These are phyloP conservation scores for Euclidium syriacum DNA, from an alignment of 345 rosid species.

Conservation along the genomic window DNA sequence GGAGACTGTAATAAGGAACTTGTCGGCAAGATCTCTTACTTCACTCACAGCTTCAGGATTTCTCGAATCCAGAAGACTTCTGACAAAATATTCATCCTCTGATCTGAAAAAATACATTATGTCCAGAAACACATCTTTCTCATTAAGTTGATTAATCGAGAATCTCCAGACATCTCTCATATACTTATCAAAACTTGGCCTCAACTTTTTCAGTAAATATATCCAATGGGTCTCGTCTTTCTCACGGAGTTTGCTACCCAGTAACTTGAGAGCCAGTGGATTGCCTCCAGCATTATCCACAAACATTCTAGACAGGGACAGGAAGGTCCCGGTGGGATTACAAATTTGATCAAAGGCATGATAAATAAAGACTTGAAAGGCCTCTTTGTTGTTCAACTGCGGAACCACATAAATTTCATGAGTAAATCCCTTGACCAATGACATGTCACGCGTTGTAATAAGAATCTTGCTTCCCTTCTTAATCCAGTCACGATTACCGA, in stretches of 20 bases:
- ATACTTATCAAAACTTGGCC: background rate
- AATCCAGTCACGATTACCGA: background rate
- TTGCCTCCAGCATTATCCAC: conserved; percentile 24
- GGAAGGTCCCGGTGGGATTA: background rate
- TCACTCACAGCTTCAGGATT: background rate
- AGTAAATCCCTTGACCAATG: background rate
- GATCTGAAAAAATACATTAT: conserved; percentile 26
- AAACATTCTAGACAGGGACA: background rate
- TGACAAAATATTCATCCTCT: background rate
- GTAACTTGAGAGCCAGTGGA: conserved; percentile 31
- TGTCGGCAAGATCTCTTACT: conserved; percentile 8
- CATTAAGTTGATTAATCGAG: conserved; percentile 19
- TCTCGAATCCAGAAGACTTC: background rate
- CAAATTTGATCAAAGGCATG: background rate
- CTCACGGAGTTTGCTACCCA: conserved; percentile 5
- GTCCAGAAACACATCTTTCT: conserved; percentile 23
- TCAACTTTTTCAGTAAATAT: background rate
- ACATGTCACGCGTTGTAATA: conserved; percentile 15
- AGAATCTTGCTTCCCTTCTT: conserved; percentile 21
- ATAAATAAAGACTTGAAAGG: background rate
- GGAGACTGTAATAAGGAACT: conserved; percentile 15
- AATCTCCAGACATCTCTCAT: background rate
- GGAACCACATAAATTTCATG: background rate
- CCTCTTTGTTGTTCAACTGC: background rate
- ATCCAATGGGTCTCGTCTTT: conserved; percentile 9